These are phyloP conservation scores for Penicillium longicatenatum DNA, from an alignment of 495 filamentous ascomycete species.

Conservation along the genomic window DNA sequence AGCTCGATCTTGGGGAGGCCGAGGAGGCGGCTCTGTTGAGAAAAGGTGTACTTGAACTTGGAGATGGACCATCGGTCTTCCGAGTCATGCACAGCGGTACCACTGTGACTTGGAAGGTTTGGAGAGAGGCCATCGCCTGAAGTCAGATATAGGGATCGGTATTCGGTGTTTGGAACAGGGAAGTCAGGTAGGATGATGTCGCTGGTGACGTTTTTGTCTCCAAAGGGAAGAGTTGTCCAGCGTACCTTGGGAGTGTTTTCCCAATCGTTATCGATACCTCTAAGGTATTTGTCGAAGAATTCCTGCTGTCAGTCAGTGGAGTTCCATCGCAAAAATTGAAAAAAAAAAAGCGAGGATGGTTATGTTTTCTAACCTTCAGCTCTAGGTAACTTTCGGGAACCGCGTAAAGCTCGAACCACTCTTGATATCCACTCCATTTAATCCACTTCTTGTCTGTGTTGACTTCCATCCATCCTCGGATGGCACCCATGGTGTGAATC, in stretches of 20 bases:
- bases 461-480: conserved; percentile 38
- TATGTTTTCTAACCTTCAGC: too few species aligned
- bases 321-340: conserved; percentile 21
- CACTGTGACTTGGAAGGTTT: neutral
- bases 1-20: neutral
- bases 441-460: conserved; percentile 28
- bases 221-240: conserved; percentile 29
- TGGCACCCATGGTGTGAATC: conserved; percentile 40
- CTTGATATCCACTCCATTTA: conserved; percentile 35
- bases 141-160: conserved; percentile 29
- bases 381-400: neutral
- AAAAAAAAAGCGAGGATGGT: too few species aligned
- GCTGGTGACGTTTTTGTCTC: conserved; percentile 22
- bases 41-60: neutral
- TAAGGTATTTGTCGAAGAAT: conserved; percentile 47
- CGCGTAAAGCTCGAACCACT: conserved; percentile 43
- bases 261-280: conserved; percentile 42
- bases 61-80: conserved; percentile 2
- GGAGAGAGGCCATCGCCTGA: neutral
- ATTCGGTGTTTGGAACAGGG: conserved; percentile 34
- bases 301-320: too few species aligned
- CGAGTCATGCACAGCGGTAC: neutral
- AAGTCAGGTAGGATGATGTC: conserved; percentile 33
- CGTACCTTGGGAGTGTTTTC: conserved; percentile 43
- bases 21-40: neutral